A percentile compares a stretch with the other conserved stretches of the same genome.
phyloP scores from a whole-genome alignment of 495 filamentous ascomycete species.

The Aspergillus biplanus region DNA sequence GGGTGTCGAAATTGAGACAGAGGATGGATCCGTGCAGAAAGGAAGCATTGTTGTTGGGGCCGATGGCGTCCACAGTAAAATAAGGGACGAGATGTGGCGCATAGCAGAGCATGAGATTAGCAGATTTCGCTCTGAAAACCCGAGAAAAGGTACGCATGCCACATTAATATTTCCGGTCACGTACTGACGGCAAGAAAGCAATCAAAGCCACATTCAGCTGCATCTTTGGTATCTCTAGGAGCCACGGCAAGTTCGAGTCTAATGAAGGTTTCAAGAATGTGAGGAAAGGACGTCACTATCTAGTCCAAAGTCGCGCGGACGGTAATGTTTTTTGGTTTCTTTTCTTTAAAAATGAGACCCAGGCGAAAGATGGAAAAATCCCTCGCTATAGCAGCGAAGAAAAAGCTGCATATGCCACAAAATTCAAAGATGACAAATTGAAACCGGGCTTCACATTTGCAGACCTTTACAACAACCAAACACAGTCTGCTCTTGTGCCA shows the following conservation, averaged over 20 bases:
- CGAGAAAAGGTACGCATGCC: not conserved
- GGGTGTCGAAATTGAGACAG: conserved; percentile 34
- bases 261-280: conserved; percentile 7
- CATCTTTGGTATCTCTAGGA: conserved; percentile 43
- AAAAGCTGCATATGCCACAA: conserved; percentile 18
- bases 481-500: conserved; percentile 25
- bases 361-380: conserved; percentile 20
- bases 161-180: not conserved
- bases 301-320: conserved; percentile 27
- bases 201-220: conserved; percentile 30
- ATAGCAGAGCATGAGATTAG: conserved; percentile 17
- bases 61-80: conserved; percentile 54
- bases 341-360: conserved; percentile 30
- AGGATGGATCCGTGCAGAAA: conserved; percentile 39
- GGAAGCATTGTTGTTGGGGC: conserved; percentile 53
- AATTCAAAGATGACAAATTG: conserved; percentile 27
- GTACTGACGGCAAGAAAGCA: not conserved
- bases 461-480: conserved; percentile 38
- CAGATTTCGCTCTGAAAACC: not conserved
- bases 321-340: conserved; percentile 41
- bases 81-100: conserved; percentile 43
- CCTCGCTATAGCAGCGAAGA: conserved; percentile 40
- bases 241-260: not conserved
- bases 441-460: conserved; percentile 35
- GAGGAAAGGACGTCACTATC: conserved; percentile 26